Conservation (phyloP, 179 eudicot genomes). For the Vitellaria paradoxa region DNA sequence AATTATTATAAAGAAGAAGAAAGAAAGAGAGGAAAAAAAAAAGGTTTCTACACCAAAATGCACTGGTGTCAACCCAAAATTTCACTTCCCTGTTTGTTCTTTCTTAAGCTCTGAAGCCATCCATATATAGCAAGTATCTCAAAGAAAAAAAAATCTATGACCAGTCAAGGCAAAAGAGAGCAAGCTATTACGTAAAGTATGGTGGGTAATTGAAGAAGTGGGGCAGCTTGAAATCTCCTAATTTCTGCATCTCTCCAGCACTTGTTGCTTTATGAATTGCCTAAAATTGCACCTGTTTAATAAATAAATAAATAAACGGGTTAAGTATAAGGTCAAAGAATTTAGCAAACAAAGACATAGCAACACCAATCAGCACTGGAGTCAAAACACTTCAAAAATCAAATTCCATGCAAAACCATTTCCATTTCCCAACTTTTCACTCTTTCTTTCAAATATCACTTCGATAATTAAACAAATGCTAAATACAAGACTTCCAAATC, state of each 20-base stretch:
- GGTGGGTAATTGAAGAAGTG: slow-evolving; percentile 96
- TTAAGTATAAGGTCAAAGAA: neutral
- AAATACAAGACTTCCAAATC: neutral
- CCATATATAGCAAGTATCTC: neutral
- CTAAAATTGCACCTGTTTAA: neutral
- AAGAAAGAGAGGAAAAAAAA: neutral
- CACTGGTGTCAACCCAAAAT: neutral
- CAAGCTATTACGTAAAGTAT: slow-evolving; percentile 78
- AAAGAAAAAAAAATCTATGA: neutral
- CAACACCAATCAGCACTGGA: neutral
- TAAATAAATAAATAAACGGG: too few relatives aligned
- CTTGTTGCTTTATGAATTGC: neutral
- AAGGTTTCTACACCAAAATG: neutral
- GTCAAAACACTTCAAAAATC: neutral
- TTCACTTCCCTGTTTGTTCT: neutral
- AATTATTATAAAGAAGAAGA: neutral
- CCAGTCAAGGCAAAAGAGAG: slow-evolving; percentile 2
- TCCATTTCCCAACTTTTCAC: neutral
- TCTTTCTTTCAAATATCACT: neutral
- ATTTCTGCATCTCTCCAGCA: slow-evolving; percentile 59
- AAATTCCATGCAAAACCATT: neutral
- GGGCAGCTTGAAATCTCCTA: slow-evolving; percentile 92
- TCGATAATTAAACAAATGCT: neutral
- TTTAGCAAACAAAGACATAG: neutral
- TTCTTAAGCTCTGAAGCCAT: too few relatives aligned